Percentiles rank a stretch among this genome's conserved stretches.
Evolutionary conservation across 2,329 filamentous ascomycete genomes (phyloP).

Genomic region (Pseudogymnoascus sp.): DNA sequence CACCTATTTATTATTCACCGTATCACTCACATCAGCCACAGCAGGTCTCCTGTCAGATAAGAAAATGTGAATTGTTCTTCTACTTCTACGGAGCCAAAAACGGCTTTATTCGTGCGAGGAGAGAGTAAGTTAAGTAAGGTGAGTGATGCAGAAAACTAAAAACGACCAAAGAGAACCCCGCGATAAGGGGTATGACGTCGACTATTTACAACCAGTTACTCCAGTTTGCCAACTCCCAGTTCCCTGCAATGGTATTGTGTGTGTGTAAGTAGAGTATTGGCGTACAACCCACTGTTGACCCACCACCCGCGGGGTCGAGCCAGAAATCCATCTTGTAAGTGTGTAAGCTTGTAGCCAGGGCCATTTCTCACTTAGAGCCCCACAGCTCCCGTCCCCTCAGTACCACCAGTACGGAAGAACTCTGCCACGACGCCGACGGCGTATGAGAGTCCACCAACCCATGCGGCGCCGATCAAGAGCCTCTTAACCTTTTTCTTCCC

Average conservation of each 20-base stretch:
- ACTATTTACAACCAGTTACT: conserved; percentile 3
- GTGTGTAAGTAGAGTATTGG: background rate
- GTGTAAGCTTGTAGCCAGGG: background rate
- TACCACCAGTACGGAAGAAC: conserved; percentile 43
- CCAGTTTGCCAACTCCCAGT: conserved; percentile 1
- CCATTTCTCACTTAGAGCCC: conserved; percentile 19
- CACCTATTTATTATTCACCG: background rate
- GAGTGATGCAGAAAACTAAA: conserved; percentile 5
- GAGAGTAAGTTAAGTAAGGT: background rate
- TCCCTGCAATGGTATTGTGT: conserved; percentile 5
- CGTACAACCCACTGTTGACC: conserved; percentile 1
- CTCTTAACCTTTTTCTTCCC: conserved; percentile 35
- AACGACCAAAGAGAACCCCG: conserved; percentile 3
- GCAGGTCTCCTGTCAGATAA: background rate
- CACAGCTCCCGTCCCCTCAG: conserved; percentile 32
- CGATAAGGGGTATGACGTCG: conserved; percentile 8
- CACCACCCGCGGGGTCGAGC: conserved; percentile 1
- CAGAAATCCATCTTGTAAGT: background rate
- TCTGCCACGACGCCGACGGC: conserved; percentile 51
- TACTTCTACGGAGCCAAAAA: background rate
- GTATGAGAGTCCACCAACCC: conserved; percentile 49
- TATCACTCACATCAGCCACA: background rate
- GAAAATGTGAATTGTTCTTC: background rate
- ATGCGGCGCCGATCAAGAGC: conserved; percentile 44
- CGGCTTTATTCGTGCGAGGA: background rate